These are phyloP conservation scores for Endothia cerciana DNA, from an alignment of 2,329 filamentous ascomycete species.

Conservation along the genomic window DNA sequence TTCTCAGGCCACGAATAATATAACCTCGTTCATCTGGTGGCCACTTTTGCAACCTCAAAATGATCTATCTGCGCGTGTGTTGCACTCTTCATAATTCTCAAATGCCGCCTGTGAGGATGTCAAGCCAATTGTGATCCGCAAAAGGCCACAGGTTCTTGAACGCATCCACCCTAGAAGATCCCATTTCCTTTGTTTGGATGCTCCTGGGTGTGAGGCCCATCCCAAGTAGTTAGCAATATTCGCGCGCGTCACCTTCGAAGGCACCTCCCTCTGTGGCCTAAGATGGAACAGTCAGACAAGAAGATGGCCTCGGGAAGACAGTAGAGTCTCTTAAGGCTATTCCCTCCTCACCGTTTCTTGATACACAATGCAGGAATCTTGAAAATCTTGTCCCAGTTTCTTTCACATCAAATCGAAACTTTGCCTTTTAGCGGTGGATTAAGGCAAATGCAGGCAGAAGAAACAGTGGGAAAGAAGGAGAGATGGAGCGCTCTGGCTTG, in stretches of 20 bases:
- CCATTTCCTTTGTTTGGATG: neutral
- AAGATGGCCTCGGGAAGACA: neutral
- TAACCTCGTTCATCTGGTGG: neutral
- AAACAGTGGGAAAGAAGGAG: neutral
- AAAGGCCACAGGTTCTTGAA: neutral
- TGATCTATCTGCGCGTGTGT: neutral
- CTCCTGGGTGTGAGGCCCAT: neutral
- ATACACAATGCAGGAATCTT: neutral
- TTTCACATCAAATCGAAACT: neutral
- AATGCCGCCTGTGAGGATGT: neutral
- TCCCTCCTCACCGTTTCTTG: neutral
- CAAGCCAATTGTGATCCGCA: neutral
- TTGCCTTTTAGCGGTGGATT: neutral
- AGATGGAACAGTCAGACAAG: neutral
- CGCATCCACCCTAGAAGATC: neutral
- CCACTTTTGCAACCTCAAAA: neutral
- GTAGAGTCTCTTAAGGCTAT: too few relatives aligned
- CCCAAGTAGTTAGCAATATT: neutral
- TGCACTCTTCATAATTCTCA: neutral
- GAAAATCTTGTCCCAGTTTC: neutral
- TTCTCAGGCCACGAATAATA: constrained; percentile 8
- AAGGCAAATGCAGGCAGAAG: neutral
- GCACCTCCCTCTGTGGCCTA: neutral
- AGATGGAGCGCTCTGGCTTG: neutral
- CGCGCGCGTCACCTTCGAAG: neutral